Base-by-base conservation (phyloP, 495 filamentous ascomycete species). In the Jackrogersella multiformis region DNA sequence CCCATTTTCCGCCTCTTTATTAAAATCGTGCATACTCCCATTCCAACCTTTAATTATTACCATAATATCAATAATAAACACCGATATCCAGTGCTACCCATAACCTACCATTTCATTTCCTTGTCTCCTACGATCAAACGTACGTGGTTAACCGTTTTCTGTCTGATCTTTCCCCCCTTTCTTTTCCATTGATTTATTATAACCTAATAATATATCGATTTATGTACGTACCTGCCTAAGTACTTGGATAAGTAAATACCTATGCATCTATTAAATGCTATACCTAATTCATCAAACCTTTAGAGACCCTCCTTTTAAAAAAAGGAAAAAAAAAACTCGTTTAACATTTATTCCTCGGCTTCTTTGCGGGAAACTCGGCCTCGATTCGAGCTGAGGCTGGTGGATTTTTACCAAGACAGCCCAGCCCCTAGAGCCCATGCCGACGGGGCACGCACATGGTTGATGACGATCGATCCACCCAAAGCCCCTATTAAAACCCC, bases 391-490 rank as follows among this genome's bases (percentile, higher is more conserved):
- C 63, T 66, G 63, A 66, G 63, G 48, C 32, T 66, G 63, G 59
- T 55, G 48, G 42, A 53, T 56, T 49, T 58, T 49, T 58, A 61
- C 60, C 56, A 65, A n/a, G n/a, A n/a, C n/a, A n/a, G n/a, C n/a
- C n/a, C n/a, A n/a, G n/a, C n/a, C n/a, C n/a, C n/a, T n/a, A n/a
- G n/a, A n/a, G 18, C 52, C 60, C 61, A 70, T 20, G 52, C 41
- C 38, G 35, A 56, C 56, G 51, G 67, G 61, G 55, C 57, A 55
- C 46, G 67, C 67, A 70, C 67, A 70, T 70, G 67, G 67, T 52
- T 62, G 46, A 59, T 38, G 28, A 51, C 51, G 67, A 70, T 70
- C 67, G 52, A 62, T 62, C 67, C 67, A 66, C 56, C 42, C 9
- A 10, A 8, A 32, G 28, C 54, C 55, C 63, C 56, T 55, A 42